Evolutionary conservation across 179 eudicot species (phyloP).

Genomic region (Silene noctiflora): DNA sequence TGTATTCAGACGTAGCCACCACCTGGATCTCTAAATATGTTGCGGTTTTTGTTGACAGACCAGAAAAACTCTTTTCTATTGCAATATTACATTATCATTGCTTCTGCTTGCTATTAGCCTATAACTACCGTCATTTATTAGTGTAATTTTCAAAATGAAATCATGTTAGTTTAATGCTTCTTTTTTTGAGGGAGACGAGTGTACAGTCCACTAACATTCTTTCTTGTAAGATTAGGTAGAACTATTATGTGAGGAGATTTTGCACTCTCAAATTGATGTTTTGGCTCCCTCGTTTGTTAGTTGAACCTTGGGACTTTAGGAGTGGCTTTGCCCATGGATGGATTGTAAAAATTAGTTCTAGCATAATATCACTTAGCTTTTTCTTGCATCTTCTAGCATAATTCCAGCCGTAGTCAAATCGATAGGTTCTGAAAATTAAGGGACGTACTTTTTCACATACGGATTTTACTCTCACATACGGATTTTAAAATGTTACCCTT

Average conservation of each 20-base stretch:
- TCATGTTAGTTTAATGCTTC: not conserved
- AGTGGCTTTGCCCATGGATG: too few relatives aligned
- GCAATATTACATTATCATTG: too few relatives aligned
- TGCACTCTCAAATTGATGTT: not conserved
- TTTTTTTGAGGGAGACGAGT: not conserved
- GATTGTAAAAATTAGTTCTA: too few relatives aligned
- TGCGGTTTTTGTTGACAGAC: not conserved
- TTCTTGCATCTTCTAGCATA: too few relatives aligned
- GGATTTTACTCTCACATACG: too few relatives aligned
- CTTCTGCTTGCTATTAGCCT: not conserved
- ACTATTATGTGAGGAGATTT: not conserved
- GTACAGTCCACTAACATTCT: not conserved
- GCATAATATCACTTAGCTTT: too few relatives aligned
- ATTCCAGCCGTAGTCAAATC: too few relatives aligned
- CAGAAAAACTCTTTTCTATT: not conserved
- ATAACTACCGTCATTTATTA: not conserved
- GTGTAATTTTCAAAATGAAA: not conserved
- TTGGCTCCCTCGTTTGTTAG: not conserved
- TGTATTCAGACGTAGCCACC: conserved; percentile 17
- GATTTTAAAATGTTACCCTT: too few relatives aligned
- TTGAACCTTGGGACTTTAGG: too few relatives aligned
- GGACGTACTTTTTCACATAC: too few relatives aligned
- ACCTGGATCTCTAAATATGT: not conserved
- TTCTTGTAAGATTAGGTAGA: not conserved
- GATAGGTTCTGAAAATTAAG: too few relatives aligned